phyloP scores from a whole-genome alignment of 768 basidiomycete species.

The Trametes sanguinea region DNA sequence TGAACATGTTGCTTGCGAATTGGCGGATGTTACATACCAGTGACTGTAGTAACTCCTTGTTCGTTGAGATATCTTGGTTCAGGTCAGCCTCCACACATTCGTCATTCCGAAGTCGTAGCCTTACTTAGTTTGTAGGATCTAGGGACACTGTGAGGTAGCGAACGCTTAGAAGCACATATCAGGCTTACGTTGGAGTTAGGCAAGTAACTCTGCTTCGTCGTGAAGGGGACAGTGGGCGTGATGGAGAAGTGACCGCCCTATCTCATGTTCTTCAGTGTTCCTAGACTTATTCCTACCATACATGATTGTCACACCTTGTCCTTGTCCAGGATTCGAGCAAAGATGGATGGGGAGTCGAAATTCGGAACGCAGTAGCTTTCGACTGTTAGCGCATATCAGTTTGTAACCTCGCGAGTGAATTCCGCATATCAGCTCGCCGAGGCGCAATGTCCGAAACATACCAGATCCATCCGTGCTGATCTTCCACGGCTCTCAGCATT shows the following conservation, averaged over 20 bases:
- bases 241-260: conserved; percentile 92
- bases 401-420: background rate
- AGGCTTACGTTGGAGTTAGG: conserved; percentile 75
- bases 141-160: conserved; percentile 26
- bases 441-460: conserved; percentile 37
- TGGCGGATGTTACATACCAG: conserved; percentile 46
- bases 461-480: conserved; percentile 83
- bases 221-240: conserved; percentile 66
- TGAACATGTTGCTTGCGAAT: background rate
- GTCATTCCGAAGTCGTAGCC: conserved; percentile 19
- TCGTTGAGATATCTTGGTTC: conserved; percentile 74
- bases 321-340: conserved; percentile 87
- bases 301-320: conserved; percentile 49
- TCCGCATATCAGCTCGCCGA: background rate
- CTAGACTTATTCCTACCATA: background rate
- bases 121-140: conserved; percentile 85
- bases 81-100: background rate
- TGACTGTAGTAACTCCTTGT: conserved; percentile 81
- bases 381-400: conserved; percentile 44
- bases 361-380: conserved; percentile 92
- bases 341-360: conserved; percentile 92
- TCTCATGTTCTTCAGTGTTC: background rate
- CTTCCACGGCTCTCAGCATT: conserved; percentile 25
- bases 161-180: background rate
- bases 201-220: conserved; percentile 81